Conservation (phyloP, 768 basidiomycete species). For the Melanogaster broomeanus region DNA sequence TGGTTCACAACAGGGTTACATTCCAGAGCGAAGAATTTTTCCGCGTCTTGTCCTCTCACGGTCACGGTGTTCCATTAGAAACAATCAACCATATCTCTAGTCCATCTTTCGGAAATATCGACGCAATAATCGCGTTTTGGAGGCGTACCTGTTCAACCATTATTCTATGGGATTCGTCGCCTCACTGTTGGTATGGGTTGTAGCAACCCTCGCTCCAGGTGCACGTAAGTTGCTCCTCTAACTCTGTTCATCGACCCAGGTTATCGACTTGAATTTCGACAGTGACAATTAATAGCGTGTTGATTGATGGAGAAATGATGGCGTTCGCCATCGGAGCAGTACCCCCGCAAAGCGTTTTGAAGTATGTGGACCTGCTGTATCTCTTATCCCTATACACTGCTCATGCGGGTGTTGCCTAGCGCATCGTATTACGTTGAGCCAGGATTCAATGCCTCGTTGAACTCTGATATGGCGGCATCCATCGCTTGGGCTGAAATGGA, state of each 20-base stretch:
- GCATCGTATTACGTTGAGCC: not conserved
- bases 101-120: slow-evolving; percentile 20
- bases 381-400: not conserved
- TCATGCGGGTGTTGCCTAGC: slow-evolving; percentile 7
- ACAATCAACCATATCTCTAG: slow-evolving; percentile 23
- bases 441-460: slow-evolving; percentile 3
- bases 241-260: not conserved
- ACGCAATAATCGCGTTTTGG: slow-evolving; percentile 16
- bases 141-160: slow-evolving; percentile 22
- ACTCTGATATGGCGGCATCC: slow-evolving; percentile 17
- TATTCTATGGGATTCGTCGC: slow-evolving; percentile 18
- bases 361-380: slow-evolving; percentile 11
- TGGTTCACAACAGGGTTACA: not conserved
- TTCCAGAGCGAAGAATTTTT: slow-evolving; percentile 32
- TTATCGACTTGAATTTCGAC: not conserved
- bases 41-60: slow-evolving; percentile 13
- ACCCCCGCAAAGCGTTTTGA: slow-evolving; percentile 22
- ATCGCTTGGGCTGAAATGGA: slow-evolving; percentile 27
- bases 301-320: slow-evolving; percentile 21
- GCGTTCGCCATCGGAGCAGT: slow-evolving; percentile 27
- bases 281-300: slow-evolving; percentile 24
- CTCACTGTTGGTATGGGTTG: slow-evolving; percentile 20
- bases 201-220: slow-evolving; percentile 24
- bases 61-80: slow-evolving; percentile 23
- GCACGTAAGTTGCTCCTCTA: slow-evolving; percentile 16